A percentile compares a stretch with the other conserved stretches of the same genome.
Evolutionary conservation across 331 rosid genomes (phyloP).

Genomic region (Acacia pycnantha): DNA sequence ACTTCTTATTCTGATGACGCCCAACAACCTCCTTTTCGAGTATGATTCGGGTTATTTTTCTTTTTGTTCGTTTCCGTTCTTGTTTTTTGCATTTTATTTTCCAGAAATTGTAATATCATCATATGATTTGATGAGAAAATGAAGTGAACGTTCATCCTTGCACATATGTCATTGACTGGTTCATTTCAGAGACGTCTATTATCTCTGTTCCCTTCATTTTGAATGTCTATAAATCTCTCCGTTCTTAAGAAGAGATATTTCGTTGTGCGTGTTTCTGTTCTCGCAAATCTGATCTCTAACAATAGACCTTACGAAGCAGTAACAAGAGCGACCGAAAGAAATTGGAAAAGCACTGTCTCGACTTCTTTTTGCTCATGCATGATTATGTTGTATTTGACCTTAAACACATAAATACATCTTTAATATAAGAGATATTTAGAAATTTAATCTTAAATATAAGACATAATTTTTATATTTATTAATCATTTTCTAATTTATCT

Average conservation of each 20-base stretch:
- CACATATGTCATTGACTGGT: background rate
- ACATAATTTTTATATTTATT: too few species aligned
- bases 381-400: too few species aligned
- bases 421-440: too few species aligned
- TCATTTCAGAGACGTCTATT: background rate
- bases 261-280: background rate
- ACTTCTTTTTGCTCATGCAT: background rate
- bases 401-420: too few species aligned
- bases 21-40: background rate
- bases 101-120: background rate
- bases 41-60: background rate
- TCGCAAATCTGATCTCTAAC: background rate
- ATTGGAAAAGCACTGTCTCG: background rate
- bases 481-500: too few species aligned
- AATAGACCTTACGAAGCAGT: background rate
- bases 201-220: background rate
- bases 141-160: background rate
- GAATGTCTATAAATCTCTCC: background rate
- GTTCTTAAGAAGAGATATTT: background rate
- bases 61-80: background rate
- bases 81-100: background rate
- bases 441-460: too few species aligned
- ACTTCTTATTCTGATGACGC: conserved; percentile 3
- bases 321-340: background rate
- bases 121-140: background rate